These are phyloP conservation scores for Penicillium fimorum DNA, from an alignment of 495 filamentous ascomycete genomes.

Conservation along the genomic window DNA sequence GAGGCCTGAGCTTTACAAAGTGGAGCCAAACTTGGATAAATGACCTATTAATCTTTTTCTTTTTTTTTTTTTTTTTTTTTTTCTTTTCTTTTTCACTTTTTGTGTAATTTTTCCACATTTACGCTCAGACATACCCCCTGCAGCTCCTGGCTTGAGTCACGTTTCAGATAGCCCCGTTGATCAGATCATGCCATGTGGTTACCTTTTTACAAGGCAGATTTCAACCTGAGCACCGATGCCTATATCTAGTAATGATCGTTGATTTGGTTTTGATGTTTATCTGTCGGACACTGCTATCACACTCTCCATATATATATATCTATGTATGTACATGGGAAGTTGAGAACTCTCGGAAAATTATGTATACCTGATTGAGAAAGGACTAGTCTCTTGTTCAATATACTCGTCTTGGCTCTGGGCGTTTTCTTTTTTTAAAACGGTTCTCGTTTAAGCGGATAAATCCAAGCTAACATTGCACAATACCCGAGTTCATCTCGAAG, in stretches of 20 bases:
- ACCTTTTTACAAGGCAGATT: not conserved
- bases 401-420: not conserved
- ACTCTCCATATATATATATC: too few species aligned
- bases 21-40: not conserved
- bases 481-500: not conserved
- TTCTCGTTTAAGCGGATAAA: too few species aligned
- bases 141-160: not conserved
- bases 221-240: not conserved
- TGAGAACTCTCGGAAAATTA: not conserved
- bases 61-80: not conserved
- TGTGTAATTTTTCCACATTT: too few species aligned
- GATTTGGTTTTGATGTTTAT: too few species aligned
- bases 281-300: too few species aligned
- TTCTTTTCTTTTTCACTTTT: not conserved
- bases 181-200: constrained; percentile 14
- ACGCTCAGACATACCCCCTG: too few species aligned
- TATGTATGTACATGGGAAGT: too few species aligned
- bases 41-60: too few species aligned
- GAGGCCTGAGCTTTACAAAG: not conserved
- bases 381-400: not conserved
- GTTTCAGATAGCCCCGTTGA: constrained; percentile 9
- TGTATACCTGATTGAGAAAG: not conserved
- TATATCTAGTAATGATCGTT: not conserved
- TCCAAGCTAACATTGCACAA: too few species aligned
- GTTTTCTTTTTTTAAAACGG: too few species aligned